A percentile compares a stretch with the other conserved stretches of the same genome.
phyloP scores from a whole-genome alignment of 2,329 filamentous ascomycete genomes.

The Drechslera avenae region DNA sequence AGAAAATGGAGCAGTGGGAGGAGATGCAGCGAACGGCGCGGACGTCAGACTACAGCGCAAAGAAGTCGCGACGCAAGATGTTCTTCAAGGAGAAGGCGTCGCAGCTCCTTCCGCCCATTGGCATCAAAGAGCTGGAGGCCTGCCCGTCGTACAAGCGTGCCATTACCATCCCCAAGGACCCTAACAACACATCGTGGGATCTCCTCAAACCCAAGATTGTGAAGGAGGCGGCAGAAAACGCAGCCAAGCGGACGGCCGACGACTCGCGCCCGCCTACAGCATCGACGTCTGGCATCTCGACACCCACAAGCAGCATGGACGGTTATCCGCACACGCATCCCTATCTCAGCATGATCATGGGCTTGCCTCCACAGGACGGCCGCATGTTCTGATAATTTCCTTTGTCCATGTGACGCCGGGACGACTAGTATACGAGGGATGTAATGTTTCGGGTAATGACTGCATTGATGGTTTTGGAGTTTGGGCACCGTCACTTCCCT shows the following conservation, averaged over 20 bases:
- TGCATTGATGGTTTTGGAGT: slow-evolving; percentile 19
- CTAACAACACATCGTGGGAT: slow-evolving; percentile 45
- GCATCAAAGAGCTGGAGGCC: slow-evolving; percentile 38
- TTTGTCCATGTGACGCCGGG: slow-evolving; percentile 8
- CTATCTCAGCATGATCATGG: slow-evolving; percentile 13
- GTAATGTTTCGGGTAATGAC: slow-evolving; percentile 15
- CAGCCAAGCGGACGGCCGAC: slow-evolving; percentile 10
- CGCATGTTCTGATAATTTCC: slow-evolving; percentile 17
- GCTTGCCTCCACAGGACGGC: slow-evolving; percentile 11
- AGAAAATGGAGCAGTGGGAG: slow-evolving; percentile 48
- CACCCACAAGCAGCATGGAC: slow-evolving; percentile 22
- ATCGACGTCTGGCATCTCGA: slow-evolving; percentile 27
- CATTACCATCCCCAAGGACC: slow-evolving; percentile 48
- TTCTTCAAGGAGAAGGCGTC: slow-evolving; percentile 48
- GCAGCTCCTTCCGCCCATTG: slow-evolving; percentile 47
- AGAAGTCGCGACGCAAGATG: slow-evolving; percentile 41
- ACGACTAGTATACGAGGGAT: neutral
- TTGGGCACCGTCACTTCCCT: neutral
- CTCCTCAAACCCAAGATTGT: slow-evolving; percentile 46
- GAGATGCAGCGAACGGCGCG: slow-evolving; percentile 38
- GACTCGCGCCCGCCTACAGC: slow-evolving; percentile 18
- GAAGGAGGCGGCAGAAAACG: slow-evolving; percentile 37
- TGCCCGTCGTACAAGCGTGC: slow-evolving; percentile 49
- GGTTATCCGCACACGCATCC: slow-evolving; percentile 18
- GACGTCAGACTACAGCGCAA: slow-evolving; percentile 37